Evolutionary conservation across 306 rosid genomes (phyloP).

Genomic region (Gleditsia sinensis): DNA sequence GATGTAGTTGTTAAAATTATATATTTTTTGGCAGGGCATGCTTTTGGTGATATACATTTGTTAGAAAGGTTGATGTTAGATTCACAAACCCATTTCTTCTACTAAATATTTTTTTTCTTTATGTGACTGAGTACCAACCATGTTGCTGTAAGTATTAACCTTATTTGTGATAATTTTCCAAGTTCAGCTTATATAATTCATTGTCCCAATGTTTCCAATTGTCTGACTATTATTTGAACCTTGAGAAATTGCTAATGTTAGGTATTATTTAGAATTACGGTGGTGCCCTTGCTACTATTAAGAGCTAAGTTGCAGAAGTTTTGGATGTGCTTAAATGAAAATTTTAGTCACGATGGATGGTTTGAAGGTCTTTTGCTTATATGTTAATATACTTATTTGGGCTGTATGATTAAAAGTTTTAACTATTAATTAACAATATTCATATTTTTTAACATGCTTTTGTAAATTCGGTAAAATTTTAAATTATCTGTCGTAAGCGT

Average conservation of each 20-base stretch:
- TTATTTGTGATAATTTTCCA: background rate
- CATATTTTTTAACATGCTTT: background rate
- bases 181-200: background rate
- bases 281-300: background rate
- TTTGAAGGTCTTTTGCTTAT: background rate
- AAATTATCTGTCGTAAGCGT: too few species aligned
- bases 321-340: background rate
- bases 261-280: background rate
- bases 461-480: too few species aligned
- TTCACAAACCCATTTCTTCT: background rate
- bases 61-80: background rate
- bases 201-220: background rate
- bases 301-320: background rate
- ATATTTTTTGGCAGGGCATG: constrained; percentile 8
- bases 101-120: background rate
- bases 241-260: background rate
- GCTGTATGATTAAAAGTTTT: constrained; percentile 1
- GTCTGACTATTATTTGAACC: background rate
- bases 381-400: background rate
- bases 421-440: background rate
- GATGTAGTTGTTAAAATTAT: constrained; percentile 10
- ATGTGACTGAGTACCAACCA: background rate
- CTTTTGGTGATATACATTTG: constrained; percentile 8
- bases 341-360: constrained; percentile 15
- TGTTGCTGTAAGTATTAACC: background rate